A percentile compares a stretch with the other conserved stretches of the same genome.
These are phyloP conservation scores for Cercospora sp. DNA, from an alignment of 2,329 filamentous ascomycete genomes.

Conservation along the genomic window DNA sequence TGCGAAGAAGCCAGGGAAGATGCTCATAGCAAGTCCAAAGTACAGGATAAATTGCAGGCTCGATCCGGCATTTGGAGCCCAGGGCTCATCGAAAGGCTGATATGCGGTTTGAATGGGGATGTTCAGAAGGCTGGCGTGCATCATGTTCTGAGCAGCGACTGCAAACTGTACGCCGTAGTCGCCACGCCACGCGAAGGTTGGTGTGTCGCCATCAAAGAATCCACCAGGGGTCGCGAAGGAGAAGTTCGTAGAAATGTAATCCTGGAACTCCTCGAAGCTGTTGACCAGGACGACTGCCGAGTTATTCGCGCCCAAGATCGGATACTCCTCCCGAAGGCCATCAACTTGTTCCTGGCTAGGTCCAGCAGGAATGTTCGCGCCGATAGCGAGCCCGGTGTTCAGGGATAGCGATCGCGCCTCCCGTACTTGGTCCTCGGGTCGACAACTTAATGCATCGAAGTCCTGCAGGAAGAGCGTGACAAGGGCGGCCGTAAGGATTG, in stretches of 20 bases:
- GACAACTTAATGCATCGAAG: conserved; percentile 54
- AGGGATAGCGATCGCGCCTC: conserved; percentile 27
- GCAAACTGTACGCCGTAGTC: conserved; percentile 63
- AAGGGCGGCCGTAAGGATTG: conserved; percentile 75
- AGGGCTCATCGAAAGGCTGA: conserved; percentile 74
- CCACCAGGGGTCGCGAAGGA: conserved; percentile 74
- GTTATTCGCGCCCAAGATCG: conserved; percentile 24
- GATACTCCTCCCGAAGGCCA: conserved; percentile 30
- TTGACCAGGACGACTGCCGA: conserved; percentile 57
- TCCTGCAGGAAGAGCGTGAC: conserved; percentile 72
- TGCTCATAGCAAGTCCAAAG: conserved; percentile 73
- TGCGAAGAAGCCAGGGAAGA: conserved; percentile 82
- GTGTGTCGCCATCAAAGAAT: conserved; percentile 67
- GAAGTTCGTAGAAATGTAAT: conserved; percentile 63
- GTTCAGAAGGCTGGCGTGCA: conserved; percentile 74
- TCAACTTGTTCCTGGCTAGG: conserved; percentile 40
- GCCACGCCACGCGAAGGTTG: conserved; percentile 71
- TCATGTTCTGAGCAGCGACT: conserved; percentile 84
- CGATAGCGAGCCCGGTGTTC: conserved; percentile 14
- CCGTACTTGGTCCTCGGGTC: conserved; percentile 40
- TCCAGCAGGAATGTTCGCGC: conserved; percentile 43
- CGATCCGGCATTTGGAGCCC: conserved; percentile 66
- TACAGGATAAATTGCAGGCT: conserved; percentile 79
- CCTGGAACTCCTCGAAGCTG: conserved; percentile 67
- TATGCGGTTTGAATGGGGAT: conserved; percentile 71